These are phyloP conservation scores for Conticribra weissflogii DNA, from an alignment of 108 stramenopile species.

Conservation along the genomic window DNA sequence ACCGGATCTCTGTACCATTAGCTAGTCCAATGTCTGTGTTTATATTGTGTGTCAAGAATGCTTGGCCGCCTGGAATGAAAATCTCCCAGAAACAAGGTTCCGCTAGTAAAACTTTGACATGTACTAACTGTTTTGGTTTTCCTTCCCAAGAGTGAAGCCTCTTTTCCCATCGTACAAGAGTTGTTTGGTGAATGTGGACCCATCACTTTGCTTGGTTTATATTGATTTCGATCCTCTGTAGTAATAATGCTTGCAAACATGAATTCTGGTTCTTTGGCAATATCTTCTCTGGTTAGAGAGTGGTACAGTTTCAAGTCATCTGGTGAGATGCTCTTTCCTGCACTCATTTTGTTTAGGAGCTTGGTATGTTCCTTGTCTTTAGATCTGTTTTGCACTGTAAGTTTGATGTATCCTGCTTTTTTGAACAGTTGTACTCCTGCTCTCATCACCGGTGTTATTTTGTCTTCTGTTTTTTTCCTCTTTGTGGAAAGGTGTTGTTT, in stretches of 20 bases:
- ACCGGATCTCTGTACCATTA: too few species aligned
- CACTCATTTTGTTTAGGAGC: constrained; percentile 4
- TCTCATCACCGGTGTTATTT: background rate
- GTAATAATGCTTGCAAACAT: background rate
- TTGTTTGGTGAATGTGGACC: background rate
- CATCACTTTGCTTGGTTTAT: constrained; percentile 1
- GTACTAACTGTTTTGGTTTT: background rate
- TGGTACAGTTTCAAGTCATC: constrained; percentile 4
- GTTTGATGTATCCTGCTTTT: background rate
- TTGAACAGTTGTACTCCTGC: background rate
- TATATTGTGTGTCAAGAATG: too few species aligned
- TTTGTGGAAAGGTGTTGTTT: background rate
- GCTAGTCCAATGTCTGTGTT: too few species aligned
- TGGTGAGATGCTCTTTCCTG: background rate
- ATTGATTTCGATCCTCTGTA: background rate
- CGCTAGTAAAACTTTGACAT: too few species aligned
- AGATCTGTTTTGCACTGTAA: constrained; percentile 2
- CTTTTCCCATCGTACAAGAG: background rate
- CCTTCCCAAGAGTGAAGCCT: background rate
- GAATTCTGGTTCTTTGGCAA: too few species aligned
- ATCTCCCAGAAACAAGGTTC: too few species aligned
- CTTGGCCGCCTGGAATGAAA: too few species aligned
- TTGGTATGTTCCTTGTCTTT: background rate
- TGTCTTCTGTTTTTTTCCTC: background rate
- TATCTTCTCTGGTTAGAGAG: background rate